A percentile compares a stretch with the other conserved stretches of the same genome.
phyloP scores from a whole-genome alignment of 306 rosid genomes.

The Hippophae gyantsensis region DNA sequence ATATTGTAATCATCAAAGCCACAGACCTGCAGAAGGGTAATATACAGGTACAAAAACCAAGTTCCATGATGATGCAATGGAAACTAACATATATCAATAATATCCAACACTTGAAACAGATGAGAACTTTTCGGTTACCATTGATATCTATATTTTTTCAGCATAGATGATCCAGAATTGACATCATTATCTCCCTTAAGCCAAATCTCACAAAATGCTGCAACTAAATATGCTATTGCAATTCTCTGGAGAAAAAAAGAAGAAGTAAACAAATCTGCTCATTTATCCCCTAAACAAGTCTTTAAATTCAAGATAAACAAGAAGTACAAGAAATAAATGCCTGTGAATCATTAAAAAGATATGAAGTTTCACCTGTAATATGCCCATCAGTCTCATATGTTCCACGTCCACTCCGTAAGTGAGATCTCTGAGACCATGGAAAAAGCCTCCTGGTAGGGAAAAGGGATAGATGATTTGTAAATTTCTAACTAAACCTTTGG shows the following conservation, averaged over 20 bases:
- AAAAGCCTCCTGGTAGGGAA: slow-evolving; percentile 58
- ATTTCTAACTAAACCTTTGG: too few species aligned
- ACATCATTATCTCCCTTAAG: slow-evolving; percentile 49
- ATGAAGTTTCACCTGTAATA: slow-evolving; percentile 51
- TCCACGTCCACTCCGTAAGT: slow-evolving; percentile 75
- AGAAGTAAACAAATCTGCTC: too few species aligned
- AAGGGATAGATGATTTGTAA: too few species aligned
- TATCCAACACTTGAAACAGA: too few species aligned
- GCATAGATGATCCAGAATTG: slow-evolving; percentile 50
- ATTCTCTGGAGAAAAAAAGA: slow-evolving; percentile 50
- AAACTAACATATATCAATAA: background rate
- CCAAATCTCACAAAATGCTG: slow-evolving; percentile 94
- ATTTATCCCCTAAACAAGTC: too few species aligned
- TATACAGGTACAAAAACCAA: background rate
- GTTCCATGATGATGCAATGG: background rate
- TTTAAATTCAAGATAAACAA: too few species aligned
- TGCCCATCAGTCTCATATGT: slow-evolving; percentile 75
- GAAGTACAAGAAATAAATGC: too few species aligned
- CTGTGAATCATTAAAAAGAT: too few species aligned
- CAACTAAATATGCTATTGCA: slow-evolving; percentile 63
- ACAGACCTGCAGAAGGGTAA: slow-evolving; percentile 37
- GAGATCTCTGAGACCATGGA: slow-evolving; percentile 63
- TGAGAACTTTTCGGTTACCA: slow-evolving; percentile 33
- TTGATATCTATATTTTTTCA: slow-evolving; percentile 60
- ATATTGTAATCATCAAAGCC: slow-evolving; percentile 38